A percentile compares a stretch with the other conserved stretches of the same genome.
Conservation (phyloP, 441 rosid species). For the Eutrema salsugineum region DNA sequence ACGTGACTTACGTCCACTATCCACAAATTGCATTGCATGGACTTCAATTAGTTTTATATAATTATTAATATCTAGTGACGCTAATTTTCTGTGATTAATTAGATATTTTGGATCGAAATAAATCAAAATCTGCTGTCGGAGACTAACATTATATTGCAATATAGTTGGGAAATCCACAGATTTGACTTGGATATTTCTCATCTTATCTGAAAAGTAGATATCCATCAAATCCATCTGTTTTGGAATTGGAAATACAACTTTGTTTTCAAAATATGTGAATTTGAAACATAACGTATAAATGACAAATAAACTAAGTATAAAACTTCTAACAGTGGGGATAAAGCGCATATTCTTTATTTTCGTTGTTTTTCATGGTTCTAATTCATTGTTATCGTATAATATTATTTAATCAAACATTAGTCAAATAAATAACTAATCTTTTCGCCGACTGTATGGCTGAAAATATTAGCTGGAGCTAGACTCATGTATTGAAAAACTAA, state of each 20-base stretch:
- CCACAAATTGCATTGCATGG: constrained; percentile 28
- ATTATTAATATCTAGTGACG: neutral
- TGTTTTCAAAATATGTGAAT: neutral
- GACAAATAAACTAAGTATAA: neutral
- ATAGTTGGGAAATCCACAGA: neutral
- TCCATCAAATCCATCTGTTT: constrained; percentile 7
- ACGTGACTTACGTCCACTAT: neutral
- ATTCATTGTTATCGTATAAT: neutral
- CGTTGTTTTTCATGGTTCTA: neutral
- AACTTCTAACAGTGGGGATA: neutral
- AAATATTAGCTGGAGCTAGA: constrained; percentile 35
- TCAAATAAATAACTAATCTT: constrained; percentile 21
- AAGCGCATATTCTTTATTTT: constrained; percentile 1
- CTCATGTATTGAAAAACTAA: neutral
- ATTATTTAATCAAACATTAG: neutral
- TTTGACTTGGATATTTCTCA: neutral
- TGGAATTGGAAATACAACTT: neutral
- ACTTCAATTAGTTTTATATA: neutral
- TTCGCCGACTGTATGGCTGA: constrained; percentile 34
- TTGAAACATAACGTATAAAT: neutral
- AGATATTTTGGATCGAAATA: neutral
- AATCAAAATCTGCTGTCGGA: neutral
- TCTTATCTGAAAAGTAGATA: constrained; percentile 14
- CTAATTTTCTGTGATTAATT: neutral
- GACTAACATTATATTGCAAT: neutral